These are phyloP conservation scores for Pinus albicaulis DNA, from an alignment of 75 land plant genomes.

Conservation along the genomic window DNA sequence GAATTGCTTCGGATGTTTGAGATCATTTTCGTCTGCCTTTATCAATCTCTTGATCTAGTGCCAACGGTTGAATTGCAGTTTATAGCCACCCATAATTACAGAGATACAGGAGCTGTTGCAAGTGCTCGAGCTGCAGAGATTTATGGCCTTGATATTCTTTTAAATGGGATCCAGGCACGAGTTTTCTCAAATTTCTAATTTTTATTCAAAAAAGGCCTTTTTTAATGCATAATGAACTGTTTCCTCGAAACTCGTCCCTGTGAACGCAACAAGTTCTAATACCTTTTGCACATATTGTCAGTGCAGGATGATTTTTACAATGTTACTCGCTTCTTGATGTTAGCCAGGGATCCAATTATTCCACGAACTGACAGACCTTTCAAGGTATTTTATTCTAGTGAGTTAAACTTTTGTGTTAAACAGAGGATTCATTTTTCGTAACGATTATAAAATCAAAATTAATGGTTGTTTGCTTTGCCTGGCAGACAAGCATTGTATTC, in stretches of 20 bases:
- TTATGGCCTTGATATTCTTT: constrained; percentile 42
- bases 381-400: constrained; percentile 39
- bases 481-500: constrained; percentile 55
- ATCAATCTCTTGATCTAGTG: too few species aligned
- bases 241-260: too few species aligned
- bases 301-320: constrained; percentile 42
- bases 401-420: not conserved
- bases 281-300: not conserved
- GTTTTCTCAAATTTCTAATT: not conserved
- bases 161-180: constrained; percentile 64
- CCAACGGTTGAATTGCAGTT: constrained; percentile 12
- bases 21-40: too few species aligned
- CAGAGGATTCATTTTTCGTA: not conserved
- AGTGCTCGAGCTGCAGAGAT: constrained; percentile 42
- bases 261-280: not conserved
- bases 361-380: constrained; percentile 43
- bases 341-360: constrained; percentile 51
- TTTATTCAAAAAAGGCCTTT: too few species aligned
- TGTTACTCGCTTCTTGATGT: constrained; percentile 47
- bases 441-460: not conserved
- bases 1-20: not conserved
- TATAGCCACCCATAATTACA: constrained; percentile 21
- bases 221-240: too few species aligned
- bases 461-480: not conserved
- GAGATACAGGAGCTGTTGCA: constrained; percentile 48